Evolutionary conservation across 257 asterid genomes (phyloP), one percentile per base, ranked within the genome.

Genomic region (Solanum habrochaites): DNA sequence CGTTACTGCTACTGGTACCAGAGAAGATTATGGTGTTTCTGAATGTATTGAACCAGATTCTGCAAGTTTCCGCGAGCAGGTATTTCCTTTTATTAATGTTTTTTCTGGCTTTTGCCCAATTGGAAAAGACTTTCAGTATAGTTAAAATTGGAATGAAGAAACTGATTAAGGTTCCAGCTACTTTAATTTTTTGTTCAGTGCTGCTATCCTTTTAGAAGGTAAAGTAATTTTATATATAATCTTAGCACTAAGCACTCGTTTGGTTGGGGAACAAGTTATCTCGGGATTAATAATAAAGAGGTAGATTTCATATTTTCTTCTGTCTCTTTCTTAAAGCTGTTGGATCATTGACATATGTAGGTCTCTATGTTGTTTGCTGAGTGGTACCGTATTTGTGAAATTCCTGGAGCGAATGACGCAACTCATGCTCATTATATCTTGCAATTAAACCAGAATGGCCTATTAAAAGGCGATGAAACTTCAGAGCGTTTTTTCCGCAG

Each of bases 391-490:
- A 90, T 97, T 82, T 96, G 98, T 91, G 99, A 95, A 90, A 93
- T 90, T 89, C 97, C 98, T 84, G 98, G 96, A 87, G 91, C 93
- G 81, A 97, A 93, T 88, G 99, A 97, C 89, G 89, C 93, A 73
- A 95, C 94, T 52, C 92, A 92, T 86, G 96, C 95, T 47, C 96
- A 90, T 72, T 94, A 89, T 90, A 96, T 96, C 78, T 73, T 89
- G 31, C 93, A 89, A 88, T 88, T 97, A 42, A 96, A 95, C 82
- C 98, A 96, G 87, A 93, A 90, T 86, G 97, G 98, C 91, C 89
- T 97, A 37, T 98, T 97, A 85, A 92, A 93, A 90, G 99, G 99
- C 87, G 99, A 97, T 90, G 99, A 97, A 74, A 91, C 91, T 58
- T 88, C 99, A 12, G 99, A 94, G 85, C 94, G 96, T 6, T 96